phyloP scores from a whole-genome alignment of 2,329 filamentous ascomycete genomes.

The Phaeosphaeriaceae sp. region DNA sequence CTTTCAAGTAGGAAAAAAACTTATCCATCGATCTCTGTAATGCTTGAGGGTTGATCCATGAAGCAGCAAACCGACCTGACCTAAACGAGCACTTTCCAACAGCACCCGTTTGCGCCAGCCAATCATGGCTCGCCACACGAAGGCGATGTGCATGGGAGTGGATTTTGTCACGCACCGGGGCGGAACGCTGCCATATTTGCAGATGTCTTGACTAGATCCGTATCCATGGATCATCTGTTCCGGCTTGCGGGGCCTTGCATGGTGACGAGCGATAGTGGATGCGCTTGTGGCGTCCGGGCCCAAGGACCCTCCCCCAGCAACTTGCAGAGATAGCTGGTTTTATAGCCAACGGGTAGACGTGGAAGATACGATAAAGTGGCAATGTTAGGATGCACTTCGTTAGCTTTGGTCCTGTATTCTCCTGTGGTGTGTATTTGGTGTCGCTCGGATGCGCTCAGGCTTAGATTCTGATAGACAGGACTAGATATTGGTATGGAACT shows the following conservation, averaged over 20 bases:
- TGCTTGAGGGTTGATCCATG: constrained; percentile 26
- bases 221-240: not conserved
- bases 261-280: not conserved
- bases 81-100: constrained; percentile 10
- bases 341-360: too few relatives aligned
- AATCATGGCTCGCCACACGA: constrained; percentile 12
- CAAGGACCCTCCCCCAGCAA: not conserved
- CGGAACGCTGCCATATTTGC: not conserved
- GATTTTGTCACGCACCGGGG: not conserved
- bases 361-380: too few relatives aligned
- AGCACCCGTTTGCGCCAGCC: constrained; percentile 1
- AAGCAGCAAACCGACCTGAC: constrained; percentile 5
- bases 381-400: too few relatives aligned
- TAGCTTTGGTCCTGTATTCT: too few relatives aligned
- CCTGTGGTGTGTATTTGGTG: too few relatives aligned
- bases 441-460: too few relatives aligned
- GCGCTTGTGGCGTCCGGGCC: constrained; percentile 1
- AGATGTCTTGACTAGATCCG: not conserved
- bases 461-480: not conserved
- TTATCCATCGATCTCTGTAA: constrained; percentile 20
- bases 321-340: too few relatives aligned
- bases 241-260: not conserved
- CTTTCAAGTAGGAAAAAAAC: constrained; percentile 8
- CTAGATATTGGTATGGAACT: not conserved
- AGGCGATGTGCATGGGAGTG: constrained; percentile 7